Percentiles rank a stretch among this genome's conserved stretches.
Conservation (phyloP, 108 stramenopile genomes). For the Stephanodiscus triporus region DNA sequence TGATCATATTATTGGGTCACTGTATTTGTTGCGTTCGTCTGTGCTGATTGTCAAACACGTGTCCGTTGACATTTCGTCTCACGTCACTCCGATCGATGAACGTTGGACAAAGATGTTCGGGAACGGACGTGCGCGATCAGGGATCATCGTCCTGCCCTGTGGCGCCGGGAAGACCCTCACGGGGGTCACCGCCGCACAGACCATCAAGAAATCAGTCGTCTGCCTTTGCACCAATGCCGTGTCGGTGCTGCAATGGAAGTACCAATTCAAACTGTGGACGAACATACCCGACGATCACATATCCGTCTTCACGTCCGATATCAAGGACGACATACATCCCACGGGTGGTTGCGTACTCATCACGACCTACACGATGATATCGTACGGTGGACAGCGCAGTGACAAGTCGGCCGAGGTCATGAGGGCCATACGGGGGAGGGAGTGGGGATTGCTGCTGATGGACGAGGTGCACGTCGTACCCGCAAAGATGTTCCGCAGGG, state of each 20-base stretch:
- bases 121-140: constrained; percentile 97
- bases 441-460: constrained; percentile 99
- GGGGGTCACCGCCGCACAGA: constrained; percentile 97
- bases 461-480: constrained; percentile 98
- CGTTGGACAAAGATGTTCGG: constrained; percentile 89
- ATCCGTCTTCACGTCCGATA: constrained; percentile 91
- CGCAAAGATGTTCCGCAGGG: constrained; percentile 93
- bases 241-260: constrained; percentile 97
- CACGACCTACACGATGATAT: constrained; percentile 99
- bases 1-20: background rate
- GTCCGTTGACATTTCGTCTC: background rate
- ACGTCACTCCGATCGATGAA: background rate
- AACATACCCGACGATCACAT: constrained; percentile 91
- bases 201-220: constrained; percentile 94
- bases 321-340: constrained; percentile 90
- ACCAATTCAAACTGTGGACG: constrained; percentile 93
- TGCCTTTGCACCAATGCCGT: constrained; percentile 96
- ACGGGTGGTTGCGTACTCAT: constrained; percentile 88
- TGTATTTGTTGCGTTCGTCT: constrained; percentile 19
- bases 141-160: constrained; percentile 99
- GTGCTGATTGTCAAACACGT: constrained; percentile 9
- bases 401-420: constrained; percentile 88
- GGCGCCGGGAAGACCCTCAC: constrained; percentile 98
- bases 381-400: constrained; percentile 86
- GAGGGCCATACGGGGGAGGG: constrained; percentile 86